These are phyloP conservation scores for Puya raimondii DNA, from an alignment of 176 grass and related monocot genomes.

Conservation along the genomic window DNA sequence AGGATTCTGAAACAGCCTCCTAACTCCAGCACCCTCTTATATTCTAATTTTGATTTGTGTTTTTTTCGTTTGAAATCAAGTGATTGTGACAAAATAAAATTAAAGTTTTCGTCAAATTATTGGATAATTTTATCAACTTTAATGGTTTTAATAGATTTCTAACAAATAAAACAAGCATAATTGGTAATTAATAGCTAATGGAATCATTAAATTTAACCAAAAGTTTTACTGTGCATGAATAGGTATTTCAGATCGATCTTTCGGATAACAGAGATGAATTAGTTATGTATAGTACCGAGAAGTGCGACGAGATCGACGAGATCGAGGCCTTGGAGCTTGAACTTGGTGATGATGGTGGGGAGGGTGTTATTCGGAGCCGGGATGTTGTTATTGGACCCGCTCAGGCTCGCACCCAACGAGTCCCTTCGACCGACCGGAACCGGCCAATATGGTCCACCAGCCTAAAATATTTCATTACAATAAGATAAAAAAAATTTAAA, in stretches of 20 bases:
- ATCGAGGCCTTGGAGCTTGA: conserved; percentile 30
- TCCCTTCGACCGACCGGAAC: conserved; percentile 33
- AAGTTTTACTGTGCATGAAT: no score
- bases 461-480: conserved; percentile 1
- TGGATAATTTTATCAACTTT: no score
- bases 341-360: conserved; percentile 36
- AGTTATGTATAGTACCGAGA: conserved; percentile 5
- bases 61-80: no score
- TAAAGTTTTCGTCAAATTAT: no score
- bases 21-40: no score
- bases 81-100: no score
- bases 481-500: neutral
- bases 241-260: neutral
- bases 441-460: conserved; percentile 25
- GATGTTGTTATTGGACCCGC: conserved; percentile 32
- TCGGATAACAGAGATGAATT: neutral
- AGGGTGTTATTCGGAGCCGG: conserved; percentile 34
- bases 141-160: no score
- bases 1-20: no score
- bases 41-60: no score
- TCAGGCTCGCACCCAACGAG: conserved; percentile 30
- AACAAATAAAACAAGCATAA: no score
- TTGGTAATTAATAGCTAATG: no score
- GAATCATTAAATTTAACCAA: no score
- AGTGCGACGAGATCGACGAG: conserved; percentile 31